Evolutionary conservation across 1,284 basidiomycete genomes (phyloP), one percentile per base, ranked within the genome.

Genomic region (Takashimella tepidaria): DNA sequence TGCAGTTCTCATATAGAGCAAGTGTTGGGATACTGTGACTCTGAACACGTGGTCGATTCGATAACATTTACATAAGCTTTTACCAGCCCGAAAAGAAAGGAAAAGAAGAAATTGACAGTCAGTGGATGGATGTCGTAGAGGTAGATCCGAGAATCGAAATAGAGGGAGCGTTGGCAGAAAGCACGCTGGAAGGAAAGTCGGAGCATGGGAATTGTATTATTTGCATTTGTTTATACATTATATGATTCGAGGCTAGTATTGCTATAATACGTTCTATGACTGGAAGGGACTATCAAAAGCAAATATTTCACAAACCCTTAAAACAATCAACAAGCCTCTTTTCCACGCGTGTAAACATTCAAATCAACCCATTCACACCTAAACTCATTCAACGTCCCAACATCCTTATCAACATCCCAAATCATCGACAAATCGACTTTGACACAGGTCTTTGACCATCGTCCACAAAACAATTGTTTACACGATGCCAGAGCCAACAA

Each of bases 21-120:
- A 58, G 70, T 92, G 8, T 76, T 98, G 41, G 95, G 92, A 0
- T 97, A 97, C 73, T 89, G 88, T 19, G 95, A 98, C 70, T 90
- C 90, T 31, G 92, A 97, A 69, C 92, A 98, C 76, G 89, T 98
- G 37, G 93, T 96, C 3, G 95, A 98, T 67, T 89, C 90, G 64
- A 86, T 95, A 63, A 69, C 67, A 12, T 66, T 74, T 11, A 59
- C 72, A 31, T 67, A 52, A 53, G 31, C 41, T 10, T 8, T 8
- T 16, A 16, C 31, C 16, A 16, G 31, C 31, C 8, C 31, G 31
- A 37, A 16, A 20, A 24, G 31, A n/a, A n/a, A n/a, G n/a, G n/a
- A n/a, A n/a, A n/a, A n/a, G n/a, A 40, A 40, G 11, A 40, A 19
- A 11, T 11, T 40, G 11, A 40, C 11, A 40, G 37, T 40, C 11